These are phyloP conservation scores for Pestalotiopsis sp. DNA, from an alignment of 2,329 filamentous ascomycete genomes.

Conservation along the genomic window DNA sequence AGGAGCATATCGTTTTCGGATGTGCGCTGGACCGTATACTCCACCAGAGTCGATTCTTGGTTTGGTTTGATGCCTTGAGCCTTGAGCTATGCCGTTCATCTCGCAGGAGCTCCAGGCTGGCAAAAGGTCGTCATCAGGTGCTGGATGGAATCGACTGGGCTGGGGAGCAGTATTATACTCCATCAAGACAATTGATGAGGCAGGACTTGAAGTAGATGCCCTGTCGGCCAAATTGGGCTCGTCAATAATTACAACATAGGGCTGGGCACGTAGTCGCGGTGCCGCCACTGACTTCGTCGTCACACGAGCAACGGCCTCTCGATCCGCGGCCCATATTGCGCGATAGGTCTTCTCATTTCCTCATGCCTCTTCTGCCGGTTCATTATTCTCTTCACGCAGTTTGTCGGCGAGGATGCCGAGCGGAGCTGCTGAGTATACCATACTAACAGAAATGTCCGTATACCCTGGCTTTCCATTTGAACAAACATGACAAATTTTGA, in stretches of 20 bases:
- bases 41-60: constrained; percentile 20
- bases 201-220: background rate
- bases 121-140: background rate
- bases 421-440: too few relatives aligned
- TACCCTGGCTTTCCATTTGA: background rate
- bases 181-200: background rate
- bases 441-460: too few relatives aligned
- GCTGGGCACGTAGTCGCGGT: background rate
- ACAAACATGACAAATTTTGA: too few relatives aligned
- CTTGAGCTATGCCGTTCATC: background rate
- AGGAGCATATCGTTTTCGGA: background rate
- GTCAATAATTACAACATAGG: background rate
- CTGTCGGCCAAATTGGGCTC: background rate
- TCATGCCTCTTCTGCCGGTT: constrained; percentile 29
- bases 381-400: constrained; percentile 24
- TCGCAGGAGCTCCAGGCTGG: background rate
- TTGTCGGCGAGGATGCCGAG: background rate
- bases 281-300: constrained; percentile 26
- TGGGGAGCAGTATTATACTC: background rate
- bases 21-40: background rate
- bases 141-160: background rate
- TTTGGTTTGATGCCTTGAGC: constrained; percentile 22
- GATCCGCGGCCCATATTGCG: constrained; percentile 35
- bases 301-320: constrained; percentile 25
- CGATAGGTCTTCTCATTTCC: constrained; percentile 32